Evolutionary conservation across 176 grass and related monocot species (phyloP).

Genomic region (Themeda triandra): DNA sequence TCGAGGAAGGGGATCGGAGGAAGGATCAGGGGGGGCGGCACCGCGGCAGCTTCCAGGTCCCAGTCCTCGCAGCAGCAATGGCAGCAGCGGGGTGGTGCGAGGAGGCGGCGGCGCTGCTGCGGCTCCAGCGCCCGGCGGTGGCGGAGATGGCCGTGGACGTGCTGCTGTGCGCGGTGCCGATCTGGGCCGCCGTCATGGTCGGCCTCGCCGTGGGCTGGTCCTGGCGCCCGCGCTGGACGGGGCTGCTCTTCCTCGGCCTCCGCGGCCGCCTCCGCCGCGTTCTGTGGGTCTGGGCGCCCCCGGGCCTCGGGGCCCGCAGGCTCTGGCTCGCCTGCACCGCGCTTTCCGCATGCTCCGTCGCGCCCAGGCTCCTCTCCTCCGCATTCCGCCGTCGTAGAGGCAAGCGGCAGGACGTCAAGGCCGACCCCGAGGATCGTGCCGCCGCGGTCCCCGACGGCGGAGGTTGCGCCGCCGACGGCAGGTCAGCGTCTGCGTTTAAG

Average conservation of each 20-base stretch:
- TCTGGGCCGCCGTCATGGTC: slow-evolving; percentile 99
- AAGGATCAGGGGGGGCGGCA: background rate
- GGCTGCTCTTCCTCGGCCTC: slow-evolving; percentile 79
- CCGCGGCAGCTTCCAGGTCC: background rate
- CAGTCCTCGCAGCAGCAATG: slow-evolving; percentile 42
- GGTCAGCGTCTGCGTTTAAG: slow-evolving; percentile 16
- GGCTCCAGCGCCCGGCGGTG: slow-evolving; percentile 46
- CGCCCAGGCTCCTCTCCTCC: slow-evolving; percentile 55
- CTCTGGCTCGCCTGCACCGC: slow-evolving; percentile 99
- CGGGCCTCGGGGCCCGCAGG: slow-evolving; percentile 71
- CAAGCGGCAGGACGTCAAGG: slow-evolving; percentile 27
- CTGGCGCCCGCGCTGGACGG: slow-evolving; percentile 92
- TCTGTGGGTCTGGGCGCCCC: slow-evolving; percentile 72
- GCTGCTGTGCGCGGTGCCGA: slow-evolving; percentile 92
- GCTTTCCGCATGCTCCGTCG: slow-evolving; percentile 88
- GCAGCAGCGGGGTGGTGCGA: slow-evolving; percentile 69
- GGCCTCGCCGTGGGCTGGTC: slow-evolving; percentile 86
- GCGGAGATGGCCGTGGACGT: slow-evolving; percentile 85
- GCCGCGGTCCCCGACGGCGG: background rate
- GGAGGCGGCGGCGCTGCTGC: slow-evolving; percentile 58
- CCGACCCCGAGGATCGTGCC: background rate
- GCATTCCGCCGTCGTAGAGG: slow-evolving; percentile 24
- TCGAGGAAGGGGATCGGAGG: background rate
- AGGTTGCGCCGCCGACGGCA: background rate
- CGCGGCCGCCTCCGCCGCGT: slow-evolving; percentile 67